Base-by-base conservation (phyloP, 2,329 filamentous ascomycete species). In the Fusarium xyrophilum region DNA sequence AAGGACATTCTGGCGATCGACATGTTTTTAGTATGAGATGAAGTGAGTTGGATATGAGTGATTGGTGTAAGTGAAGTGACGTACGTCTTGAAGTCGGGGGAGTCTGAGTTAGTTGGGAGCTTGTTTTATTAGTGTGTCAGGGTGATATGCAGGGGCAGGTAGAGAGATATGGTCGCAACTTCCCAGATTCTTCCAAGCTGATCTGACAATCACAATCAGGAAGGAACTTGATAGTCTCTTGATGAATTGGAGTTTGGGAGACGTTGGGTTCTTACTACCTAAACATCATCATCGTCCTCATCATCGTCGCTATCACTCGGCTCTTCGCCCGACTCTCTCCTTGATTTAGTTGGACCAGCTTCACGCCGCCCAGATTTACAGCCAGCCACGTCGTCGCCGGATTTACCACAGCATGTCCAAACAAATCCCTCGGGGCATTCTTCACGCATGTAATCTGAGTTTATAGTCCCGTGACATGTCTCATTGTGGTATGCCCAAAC, bases 351-450 rank as follows among this genome's bases (percentile, higher is more conserved):
- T 0, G 69, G 64, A 33, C 71, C 56, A 10, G 56, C 48, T 21
- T 73, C 56, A 50, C 73, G 71, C 14, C 19, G 58, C 3, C 62
- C 66, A 2, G 3, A 9, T 9, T 17, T 23, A 32, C 73, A 75
- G 6, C 73, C 73, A 2, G 1, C 4, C 6, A n/a, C n/a, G n/a
- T 61, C 27, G n/a, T 32, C 28, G 28, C 46, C 60, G 0, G 25
- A 13, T 21, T 54, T 33, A 2, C 65, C 27, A 38, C 74, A 76
- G 36, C 74, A 75, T 13, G 30, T 35, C 67, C 69, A 75, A 5
- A 39, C n/a, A 44, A 74, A 76, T 3, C 64, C 70, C 4, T 74
- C 60, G 0, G 73, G 75, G 9, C 10, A 28, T 1, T 64, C 47
- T 7, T 28, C 10, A 3, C 59, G 53, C 19, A 51, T 61, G 12